Conservation (phyloP, 345 rosid genomes). For the Excoecaria cochinchinensis region DNA sequence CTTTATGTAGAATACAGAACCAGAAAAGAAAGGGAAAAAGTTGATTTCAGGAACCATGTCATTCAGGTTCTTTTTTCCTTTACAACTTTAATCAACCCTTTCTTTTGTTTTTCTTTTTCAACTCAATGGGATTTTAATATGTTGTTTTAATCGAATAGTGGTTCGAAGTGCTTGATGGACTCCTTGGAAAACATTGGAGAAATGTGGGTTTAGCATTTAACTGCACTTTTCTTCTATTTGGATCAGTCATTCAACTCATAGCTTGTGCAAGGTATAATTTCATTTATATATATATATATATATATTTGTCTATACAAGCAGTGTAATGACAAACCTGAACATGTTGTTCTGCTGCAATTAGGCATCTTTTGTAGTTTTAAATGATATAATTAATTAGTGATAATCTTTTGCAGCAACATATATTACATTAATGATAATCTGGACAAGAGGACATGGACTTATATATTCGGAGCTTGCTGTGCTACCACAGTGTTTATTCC, state of each 20-base stretch:
- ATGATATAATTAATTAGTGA: neutral
- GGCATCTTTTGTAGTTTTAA: neutral
- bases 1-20: slow-evolving; percentile 98
- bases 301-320: too few relatives aligned
- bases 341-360: neutral
- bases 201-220: slow-evolving; percentile 98
- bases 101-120: neutral
- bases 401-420: slow-evolving; percentile 69
- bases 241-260: slow-evolving; percentile 99
- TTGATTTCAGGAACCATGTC: slow-evolving; percentile 96
- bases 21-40: slow-evolving; percentile 91
- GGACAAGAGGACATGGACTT: slow-evolving; percentile 99
- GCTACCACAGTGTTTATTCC: slow-evolving; percentile 98
- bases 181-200: slow-evolving; percentile 97
- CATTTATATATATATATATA: too few relatives aligned
- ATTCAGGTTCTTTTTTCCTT: slow-evolving; percentile 59
- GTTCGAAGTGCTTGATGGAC: slow-evolving; percentile 99
- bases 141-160: slow-evolving; percentile 39
- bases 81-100: neutral
- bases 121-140: too few relatives aligned
- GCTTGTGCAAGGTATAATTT: slow-evolving; percentile 88
- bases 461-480: slow-evolving; percentile 98
- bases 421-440: slow-evolving; percentile 96
- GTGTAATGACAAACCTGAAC: too few relatives aligned
- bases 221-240: slow-evolving; percentile 98